Evolutionary conservation across 2,329 filamentous ascomycete genomes (phyloP).

Genomic region (Thielaviopsis ethacetica): DNA sequence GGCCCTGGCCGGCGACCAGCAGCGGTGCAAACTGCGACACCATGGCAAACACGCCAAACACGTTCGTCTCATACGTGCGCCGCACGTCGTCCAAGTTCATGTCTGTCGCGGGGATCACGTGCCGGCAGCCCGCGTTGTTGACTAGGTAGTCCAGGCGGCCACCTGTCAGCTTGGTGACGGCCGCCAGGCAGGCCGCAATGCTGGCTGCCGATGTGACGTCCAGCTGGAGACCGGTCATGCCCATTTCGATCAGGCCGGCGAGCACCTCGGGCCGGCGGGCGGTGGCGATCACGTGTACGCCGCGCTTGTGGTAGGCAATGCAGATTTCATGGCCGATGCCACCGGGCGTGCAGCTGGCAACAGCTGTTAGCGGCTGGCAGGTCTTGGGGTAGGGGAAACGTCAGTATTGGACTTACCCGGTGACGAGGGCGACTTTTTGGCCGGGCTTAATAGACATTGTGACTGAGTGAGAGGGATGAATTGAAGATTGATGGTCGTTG

Average conservation of each 20-base stretch:
- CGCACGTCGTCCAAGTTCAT: slow-evolving; percentile 35
- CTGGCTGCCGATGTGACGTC: slow-evolving; percentile 37
- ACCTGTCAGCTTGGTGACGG: slow-evolving; percentile 30
- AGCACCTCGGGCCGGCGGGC: slow-evolving; percentile 34
- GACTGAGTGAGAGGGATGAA: background rate
- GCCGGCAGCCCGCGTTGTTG: slow-evolving; percentile 35
- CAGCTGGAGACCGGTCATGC: slow-evolving; percentile 33
- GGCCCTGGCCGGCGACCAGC: slow-evolving; percentile 32
- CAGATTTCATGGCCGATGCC: slow-evolving; percentile 40
- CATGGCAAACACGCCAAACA: slow-evolving; percentile 41
- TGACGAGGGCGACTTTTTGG: slow-evolving; percentile 32
- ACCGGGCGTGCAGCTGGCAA: slow-evolving; percentile 34
- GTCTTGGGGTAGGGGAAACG: background rate
- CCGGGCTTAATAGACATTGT: slow-evolving; percentile 8
- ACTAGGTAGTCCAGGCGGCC: slow-evolving; percentile 41
- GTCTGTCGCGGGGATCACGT: slow-evolving; percentile 35
- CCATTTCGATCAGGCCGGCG: slow-evolving; percentile 26
- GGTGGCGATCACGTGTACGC: slow-evolving; percentile 39
- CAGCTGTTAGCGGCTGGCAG: slow-evolving; percentile 16
- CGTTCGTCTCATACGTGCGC: slow-evolving; percentile 38
- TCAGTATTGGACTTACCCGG: slow-evolving; percentile 23
- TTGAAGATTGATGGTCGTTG: background rate
- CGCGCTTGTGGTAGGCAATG: slow-evolving; percentile 33
- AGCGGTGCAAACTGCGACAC: slow-evolving; percentile 32
- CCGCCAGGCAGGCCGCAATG: slow-evolving; percentile 30